A percentile compares a stretch with the other conserved stretches of the same genome.
phyloP scores from a whole-genome alignment of 495 filamentous ascomycete genomes.

The Penicillium odoratum region DNA sequence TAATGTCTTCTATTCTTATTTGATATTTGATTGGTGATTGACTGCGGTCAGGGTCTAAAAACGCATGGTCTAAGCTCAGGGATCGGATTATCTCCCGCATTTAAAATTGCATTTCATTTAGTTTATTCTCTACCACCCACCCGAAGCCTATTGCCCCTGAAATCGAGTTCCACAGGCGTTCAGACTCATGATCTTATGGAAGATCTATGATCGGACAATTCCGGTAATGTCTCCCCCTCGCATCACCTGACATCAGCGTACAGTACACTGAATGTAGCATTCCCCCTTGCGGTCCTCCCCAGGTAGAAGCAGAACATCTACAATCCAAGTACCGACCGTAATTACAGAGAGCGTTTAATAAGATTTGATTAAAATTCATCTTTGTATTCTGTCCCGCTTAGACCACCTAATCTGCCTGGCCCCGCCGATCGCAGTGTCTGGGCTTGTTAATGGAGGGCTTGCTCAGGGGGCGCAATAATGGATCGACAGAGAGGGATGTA shows the following conservation, averaged over 20 bases:
- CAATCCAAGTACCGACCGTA: background rate
- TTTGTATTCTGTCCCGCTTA: background rate
- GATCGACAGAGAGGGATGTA: background rate
- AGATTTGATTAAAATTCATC: no score
- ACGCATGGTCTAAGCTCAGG: constrained; percentile 1
- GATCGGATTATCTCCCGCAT: background rate
- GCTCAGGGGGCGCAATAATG: background rate
- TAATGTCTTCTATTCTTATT: no score
- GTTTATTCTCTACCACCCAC: background rate
- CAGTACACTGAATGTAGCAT: constrained; percentile 6
- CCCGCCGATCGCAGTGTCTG: constrained; percentile 1
- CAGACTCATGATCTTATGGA: background rate
- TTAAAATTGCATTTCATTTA: background rate
- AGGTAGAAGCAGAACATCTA: constrained; percentile 1
- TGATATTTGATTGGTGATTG: no score
- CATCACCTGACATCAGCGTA: constrained; percentile 1
- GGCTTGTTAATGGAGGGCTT: background rate
- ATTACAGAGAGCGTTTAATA: no score
- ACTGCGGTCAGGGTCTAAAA: background rate
- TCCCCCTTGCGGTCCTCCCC: constrained; percentile 5
- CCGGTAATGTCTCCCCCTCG: background rate
- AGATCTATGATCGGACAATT: background rate
- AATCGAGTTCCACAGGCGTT: background rate
- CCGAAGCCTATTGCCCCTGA: background rate
- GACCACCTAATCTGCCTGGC: constrained; percentile 1